Conservation (phyloP, 2,329 filamentous ascomycete species). For the Sarocladium kiliense region DNA sequence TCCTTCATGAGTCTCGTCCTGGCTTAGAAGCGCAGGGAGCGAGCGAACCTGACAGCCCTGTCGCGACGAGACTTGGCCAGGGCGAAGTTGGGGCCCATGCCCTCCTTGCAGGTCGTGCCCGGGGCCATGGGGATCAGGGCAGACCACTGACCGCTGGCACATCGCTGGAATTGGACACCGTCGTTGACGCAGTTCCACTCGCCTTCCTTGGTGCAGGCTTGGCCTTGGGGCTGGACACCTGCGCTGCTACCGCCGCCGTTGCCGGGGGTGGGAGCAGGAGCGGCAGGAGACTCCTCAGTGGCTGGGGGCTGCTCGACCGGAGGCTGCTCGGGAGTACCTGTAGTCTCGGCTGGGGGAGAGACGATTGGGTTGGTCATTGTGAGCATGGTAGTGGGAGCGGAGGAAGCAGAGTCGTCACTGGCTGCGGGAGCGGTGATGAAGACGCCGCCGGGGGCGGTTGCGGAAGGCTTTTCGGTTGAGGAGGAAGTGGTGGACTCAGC, state of each 20-base stretch:
- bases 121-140: conserved; percentile 40
- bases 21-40: conserved; percentile 6
- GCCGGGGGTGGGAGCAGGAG: conserved; percentile 10
- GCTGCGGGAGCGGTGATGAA: conserved; percentile 29
- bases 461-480: conserved; percentile 15
- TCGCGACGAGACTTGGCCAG: background rate
- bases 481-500: conserved; percentile 17
- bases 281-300: background rate
- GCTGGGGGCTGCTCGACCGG: background rate
- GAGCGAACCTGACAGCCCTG: background rate
- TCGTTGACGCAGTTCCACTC: conserved; percentile 54
- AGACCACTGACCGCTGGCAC: conserved; percentile 54
- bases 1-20: background rate
- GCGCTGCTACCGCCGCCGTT: conserved; percentile 15
- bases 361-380: conserved; percentile 12
- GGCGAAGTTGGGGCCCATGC: conserved; percentile 14
- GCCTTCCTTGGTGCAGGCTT: conserved; percentile 48
- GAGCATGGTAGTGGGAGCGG: conserved; percentile 8
- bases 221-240: conserved; percentile 28
- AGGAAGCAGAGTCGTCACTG: conserved; percentile 15
- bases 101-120: conserved; percentile 45
- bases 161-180: conserved; percentile 51
- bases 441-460: conserved; percentile 35
- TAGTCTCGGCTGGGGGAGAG: conserved; percentile 13
- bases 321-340: conserved; percentile 15